Evolutionary conservation across 1,284 basidiomycete species (phyloP), one percentile per base, ranked within the genome.

Genomic region (Ceratobasidium sp.): DNA sequence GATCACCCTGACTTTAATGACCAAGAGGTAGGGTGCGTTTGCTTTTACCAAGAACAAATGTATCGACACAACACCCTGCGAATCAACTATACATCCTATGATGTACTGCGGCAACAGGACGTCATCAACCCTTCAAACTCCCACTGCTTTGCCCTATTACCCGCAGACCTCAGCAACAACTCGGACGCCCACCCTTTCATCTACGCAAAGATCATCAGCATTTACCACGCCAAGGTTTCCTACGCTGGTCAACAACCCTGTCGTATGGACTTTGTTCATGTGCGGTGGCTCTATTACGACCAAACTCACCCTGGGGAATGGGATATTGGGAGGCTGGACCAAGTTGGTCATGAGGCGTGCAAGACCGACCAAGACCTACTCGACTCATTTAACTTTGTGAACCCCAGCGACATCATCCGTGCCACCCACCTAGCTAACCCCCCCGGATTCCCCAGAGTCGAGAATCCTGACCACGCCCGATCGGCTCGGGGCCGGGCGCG

Each of bases 151-250:
- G 72, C 83, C 46, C 80, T 84, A 77, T 69, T 81, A 5, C 79
- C 82, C 28, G 38, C 67, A 1, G 38, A 44, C 32, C 11, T 23
- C 14, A 43, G 13, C 16, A 21, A 35, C 52, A n/a, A 67, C 30
- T 16, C 21, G 7, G 63, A 72, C 8, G 23, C 8, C 4, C 76
- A 81, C 58, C 78, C 78, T 0, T 84, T 80, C 70, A 80, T 79
- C 80, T 85, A 83, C 76, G 81, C 79, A 0, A 73, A 74, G 0
- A 76, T 85, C 0, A 58, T 83, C 23, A 78, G 80, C 0, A 78
- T 84, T 1, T 83, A 80, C 62, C 82, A 84, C 61, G 77, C 61
- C 5, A 43, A 50, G 14, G 23, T 72, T 18, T 23, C n/a, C 4
- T n/a, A 55, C 23, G 26, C 28, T 0, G 28, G 52, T 32, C 50